These are phyloP conservation scores for Cutaneotrichosporon sp. DNA, from an alignment of 1,284 basidiomycete species.

Conservation along the genomic window DNA sequence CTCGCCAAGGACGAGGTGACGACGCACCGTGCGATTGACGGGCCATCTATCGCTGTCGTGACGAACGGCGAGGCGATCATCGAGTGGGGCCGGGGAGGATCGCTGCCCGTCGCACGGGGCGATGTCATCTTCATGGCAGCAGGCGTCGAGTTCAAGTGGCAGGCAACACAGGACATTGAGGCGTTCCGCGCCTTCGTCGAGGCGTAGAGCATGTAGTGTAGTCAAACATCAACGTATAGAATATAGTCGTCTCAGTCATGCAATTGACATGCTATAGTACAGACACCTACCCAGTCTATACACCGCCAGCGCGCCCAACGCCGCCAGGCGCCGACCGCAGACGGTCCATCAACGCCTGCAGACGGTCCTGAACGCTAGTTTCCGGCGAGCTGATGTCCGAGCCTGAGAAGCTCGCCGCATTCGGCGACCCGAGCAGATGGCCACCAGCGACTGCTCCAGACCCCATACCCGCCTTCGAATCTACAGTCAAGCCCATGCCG, in stretches of 20 bases:
- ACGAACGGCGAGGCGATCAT: constrained; percentile 63
- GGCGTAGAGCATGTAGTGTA: constrained; percentile 20
- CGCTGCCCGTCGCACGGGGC: constrained; percentile 59
- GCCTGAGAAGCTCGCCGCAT: constrained; percentile 26
- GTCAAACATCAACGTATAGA: too few species aligned
- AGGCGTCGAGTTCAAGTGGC: constrained; percentile 56
- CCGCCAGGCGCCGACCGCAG: constrained; percentile 24
- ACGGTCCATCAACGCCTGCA: constrained; percentile 43
- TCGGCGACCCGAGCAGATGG: constrained; percentile 22
- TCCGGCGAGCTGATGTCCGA: constrained; percentile 12
- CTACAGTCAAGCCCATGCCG: not conserved
- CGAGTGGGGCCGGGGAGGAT: constrained; percentile 23
- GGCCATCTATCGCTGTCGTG: constrained; percentile 78
- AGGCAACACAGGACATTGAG: constrained; percentile 51
- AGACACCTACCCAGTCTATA: too few species aligned
- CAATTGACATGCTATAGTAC: not conserved
- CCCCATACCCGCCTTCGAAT: too few species aligned
- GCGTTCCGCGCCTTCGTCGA: constrained; percentile 72
- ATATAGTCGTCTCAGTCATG: not conserved
- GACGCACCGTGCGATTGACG: constrained; percentile 59
- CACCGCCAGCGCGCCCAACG: constrained; percentile 3
- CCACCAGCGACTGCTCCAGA: too few species aligned
- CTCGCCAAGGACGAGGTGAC: constrained; percentile 51
- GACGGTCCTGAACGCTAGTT: constrained; percentile 36
- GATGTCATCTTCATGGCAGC: constrained; percentile 84